Conservation (phyloP, 345 rosid genomes). For the Hevea brasiliensis region DNA sequence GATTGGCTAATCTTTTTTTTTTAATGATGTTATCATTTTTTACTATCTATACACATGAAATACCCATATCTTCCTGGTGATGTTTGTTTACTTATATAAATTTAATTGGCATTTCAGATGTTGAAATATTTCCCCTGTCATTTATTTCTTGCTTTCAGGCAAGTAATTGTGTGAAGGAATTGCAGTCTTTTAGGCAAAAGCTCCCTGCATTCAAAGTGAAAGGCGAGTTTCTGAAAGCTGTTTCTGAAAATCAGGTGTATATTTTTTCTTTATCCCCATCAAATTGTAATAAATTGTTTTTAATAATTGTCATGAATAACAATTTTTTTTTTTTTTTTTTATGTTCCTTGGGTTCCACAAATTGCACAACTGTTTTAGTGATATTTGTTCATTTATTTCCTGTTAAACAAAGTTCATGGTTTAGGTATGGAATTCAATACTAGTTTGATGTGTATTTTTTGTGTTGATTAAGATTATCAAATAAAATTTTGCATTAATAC, state of each 20-base stretch:
- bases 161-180: conserved; percentile 50
- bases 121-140: conserved; percentile 4
- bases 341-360: not conserved
- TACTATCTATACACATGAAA: not conserved
- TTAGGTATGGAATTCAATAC: not conserved
- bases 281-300: not conserved
- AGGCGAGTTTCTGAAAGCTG: conserved; percentile 72
- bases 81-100: not conserved
- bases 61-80: conserved; percentile 1
- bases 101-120: not conserved
- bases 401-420: not conserved
- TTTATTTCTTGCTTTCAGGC: conserved; percentile 44
- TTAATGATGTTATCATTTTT: not conserved
- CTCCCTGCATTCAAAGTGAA: conserved; percentile 88
- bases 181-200: conserved; percentile 73
- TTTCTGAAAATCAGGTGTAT: conserved; percentile 72
- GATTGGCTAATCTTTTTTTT: conserved; percentile 7
- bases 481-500: not conserved
- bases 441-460: not conserved
- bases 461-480: not conserved
- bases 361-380: not conserved
- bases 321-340: too few species aligned
- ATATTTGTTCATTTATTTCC: not conserved
- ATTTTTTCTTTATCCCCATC: conserved; percentile 8
- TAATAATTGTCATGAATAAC: not conserved